Base-by-base conservation (phyloP, 176 grass and related monocot genomes). In the Areca catechu region DNA sequence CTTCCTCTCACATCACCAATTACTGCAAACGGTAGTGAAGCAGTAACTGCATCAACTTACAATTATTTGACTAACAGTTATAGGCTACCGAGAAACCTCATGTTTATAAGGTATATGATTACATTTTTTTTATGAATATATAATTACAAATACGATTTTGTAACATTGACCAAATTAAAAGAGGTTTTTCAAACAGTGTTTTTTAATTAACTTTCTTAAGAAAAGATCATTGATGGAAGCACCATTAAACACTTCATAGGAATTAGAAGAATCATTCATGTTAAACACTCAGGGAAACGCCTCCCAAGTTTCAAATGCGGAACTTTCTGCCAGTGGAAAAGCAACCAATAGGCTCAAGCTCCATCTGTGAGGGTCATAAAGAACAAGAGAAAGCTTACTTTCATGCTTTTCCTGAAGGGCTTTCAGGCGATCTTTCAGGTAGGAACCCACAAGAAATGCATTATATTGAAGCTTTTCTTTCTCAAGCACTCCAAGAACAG, bases 1-100 rank as follows among this genome's bases (percentile, higher is more conserved):
- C 75, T 85, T 17, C 93, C 87, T 75, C 93, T 92, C 22, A 98
- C 93, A 64, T 98, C 70, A 19, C 93, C 93, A 7, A 98, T 88
- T 74, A 98, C 93, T 97, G 54, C 34, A 71, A 59, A 19, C 49
- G 27, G 22, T 20, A 70, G 5, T 4, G 22, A 14, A 43, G 34
- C 34, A 43, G 34, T 43, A 43, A 43, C 2, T 43, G 34, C 34
- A 43, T 43, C 34, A 12, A 43, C 7, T 43, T 10, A 43, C 7
- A 12, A 43, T 43, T 43, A 43, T 14, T 43, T 12, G 34, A 43
- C 2, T 14, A 43, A 9, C 34, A 43, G 34, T 43, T 14, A 43
- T 5, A 43, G 10, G 34, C 34, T 43, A 3, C 9, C 12, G 34
- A 43, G 9, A 43, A 43, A 43, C 34, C 34, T 43, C 7, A 3